These are phyloP conservation scores for Acacia concinna DNA, from an alignment of 331 rosid species.

Conservation along the genomic window DNA sequence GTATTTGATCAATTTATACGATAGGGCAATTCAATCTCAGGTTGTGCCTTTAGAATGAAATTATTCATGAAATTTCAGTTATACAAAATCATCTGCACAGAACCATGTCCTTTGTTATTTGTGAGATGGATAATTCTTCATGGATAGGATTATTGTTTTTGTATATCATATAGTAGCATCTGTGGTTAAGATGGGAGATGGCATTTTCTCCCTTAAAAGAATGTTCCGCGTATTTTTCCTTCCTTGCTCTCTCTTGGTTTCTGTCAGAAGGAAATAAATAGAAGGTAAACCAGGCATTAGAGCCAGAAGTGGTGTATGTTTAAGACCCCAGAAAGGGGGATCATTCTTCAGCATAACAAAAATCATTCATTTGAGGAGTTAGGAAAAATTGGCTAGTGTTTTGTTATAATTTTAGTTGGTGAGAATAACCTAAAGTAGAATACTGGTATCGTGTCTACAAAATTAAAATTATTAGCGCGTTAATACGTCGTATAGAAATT, in stretches of 20 bases:
- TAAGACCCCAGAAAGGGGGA: not conserved
- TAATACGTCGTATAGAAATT: too few relatives aligned
- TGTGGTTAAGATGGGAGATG: not conserved
- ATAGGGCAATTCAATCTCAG: conserved; percentile 23
- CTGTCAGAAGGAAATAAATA: not conserved
- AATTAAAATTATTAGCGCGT: too few relatives aligned
- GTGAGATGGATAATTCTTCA: conserved; percentile 16
- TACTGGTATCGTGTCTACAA: too few relatives aligned
- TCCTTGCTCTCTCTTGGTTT: not conserved
- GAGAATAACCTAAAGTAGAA: too few relatives aligned
- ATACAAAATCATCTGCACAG: conserved; percentile 23
- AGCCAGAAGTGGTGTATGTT: not conserved
- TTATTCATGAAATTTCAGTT: conserved; percentile 36
- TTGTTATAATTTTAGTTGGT: too few relatives aligned
- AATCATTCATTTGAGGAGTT: too few relatives aligned
- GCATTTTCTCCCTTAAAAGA: not conserved
- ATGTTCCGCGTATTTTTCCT: not conserved
- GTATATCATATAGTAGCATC: not conserved
- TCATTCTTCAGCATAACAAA: not conserved
- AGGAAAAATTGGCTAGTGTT: too few relatives aligned
- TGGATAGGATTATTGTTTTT: conserved; percentile 1
- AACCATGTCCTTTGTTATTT: not conserved
- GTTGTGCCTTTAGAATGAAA: conserved; percentile 38
- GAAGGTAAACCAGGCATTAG: not conserved
- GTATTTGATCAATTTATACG: conserved; percentile 9